Conservation (phyloP, 1,139 yeast genomes). For the Protomyces gravidus region DNA sequence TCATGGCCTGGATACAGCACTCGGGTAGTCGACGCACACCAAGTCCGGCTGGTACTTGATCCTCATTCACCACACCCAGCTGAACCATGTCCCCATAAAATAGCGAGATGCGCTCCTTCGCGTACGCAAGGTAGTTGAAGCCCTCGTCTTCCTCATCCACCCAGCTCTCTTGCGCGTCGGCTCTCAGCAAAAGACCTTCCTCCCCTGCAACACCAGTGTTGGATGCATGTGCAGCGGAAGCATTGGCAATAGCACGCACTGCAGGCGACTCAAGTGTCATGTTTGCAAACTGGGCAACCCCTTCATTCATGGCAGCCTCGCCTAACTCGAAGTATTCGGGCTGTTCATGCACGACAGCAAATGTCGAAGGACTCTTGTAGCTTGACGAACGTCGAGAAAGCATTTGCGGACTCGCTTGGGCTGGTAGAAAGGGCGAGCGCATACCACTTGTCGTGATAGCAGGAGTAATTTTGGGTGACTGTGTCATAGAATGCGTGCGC, state of each 20-base stretch:
- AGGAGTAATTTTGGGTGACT: background rate
- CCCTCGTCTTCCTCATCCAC: slow-evolving; percentile 48
- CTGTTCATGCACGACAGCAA: slow-evolving; percentile 27
- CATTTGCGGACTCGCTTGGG: slow-evolving; percentile 5
- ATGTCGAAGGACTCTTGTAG: slow-evolving; percentile 11
- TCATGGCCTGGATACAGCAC: background rate
- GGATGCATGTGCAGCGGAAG: background rate
- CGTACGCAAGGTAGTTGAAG: slow-evolving; percentile 73
- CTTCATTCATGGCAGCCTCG: slow-evolving; percentile 25
- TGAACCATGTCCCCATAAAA: slow-evolving; percentile 70
- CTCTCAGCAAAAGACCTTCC: background rate
- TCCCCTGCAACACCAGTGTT: background rate
- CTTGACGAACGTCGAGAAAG: slow-evolving; percentile 4
- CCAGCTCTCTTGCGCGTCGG: slow-evolving; percentile 29
- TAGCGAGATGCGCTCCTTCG: slow-evolving; percentile 67
- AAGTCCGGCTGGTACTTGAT: slow-evolving; percentile 12
- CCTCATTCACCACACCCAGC: slow-evolving; percentile 49
- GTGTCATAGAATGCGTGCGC: background rate
- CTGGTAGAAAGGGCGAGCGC: slow-evolving; percentile 20
- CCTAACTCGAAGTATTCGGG: slow-evolving; percentile 29
- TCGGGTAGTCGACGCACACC: slow-evolving; percentile 10
- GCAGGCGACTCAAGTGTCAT: background rate
- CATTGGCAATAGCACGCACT: background rate
- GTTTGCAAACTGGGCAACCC: background rate
- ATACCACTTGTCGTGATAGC: background rate